Percentiles rank a stretch among this genome's conserved stretches.
phyloP scores from a whole-genome alignment of 192 early-diverging fungal species.

The Spizellomyces sp. region DNA sequence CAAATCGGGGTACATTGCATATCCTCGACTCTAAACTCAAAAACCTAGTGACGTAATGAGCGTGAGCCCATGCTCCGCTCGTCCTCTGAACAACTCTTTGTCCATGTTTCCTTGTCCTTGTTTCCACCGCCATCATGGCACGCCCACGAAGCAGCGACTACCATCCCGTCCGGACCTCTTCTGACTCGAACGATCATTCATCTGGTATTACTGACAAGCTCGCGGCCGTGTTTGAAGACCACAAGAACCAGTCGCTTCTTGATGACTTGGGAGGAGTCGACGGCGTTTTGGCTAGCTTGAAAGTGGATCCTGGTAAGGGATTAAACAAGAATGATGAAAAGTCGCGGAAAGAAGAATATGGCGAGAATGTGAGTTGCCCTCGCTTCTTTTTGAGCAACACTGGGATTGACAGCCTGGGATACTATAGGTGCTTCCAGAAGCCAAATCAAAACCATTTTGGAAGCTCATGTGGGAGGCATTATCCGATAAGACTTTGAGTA shows the following conservation, averaged over 20 bases:
- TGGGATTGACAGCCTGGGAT: background rate
- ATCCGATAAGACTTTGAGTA: conserved; percentile 44
- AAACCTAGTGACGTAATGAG: too few relatives aligned
- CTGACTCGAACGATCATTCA: background rate
- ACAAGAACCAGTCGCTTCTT: too few relatives aligned
- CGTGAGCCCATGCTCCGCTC: too few relatives aligned
- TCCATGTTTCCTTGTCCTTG: too few relatives aligned
- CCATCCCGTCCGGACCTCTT: background rate
- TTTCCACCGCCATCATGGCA: too few relatives aligned
- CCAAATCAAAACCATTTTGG: conserved; percentile 27
- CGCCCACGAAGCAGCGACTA: too few relatives aligned
- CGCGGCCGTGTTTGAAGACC: too few relatives aligned
- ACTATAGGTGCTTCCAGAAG: conserved; percentile 36
- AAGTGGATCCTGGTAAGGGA: background rate
- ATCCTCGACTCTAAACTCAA: too few relatives aligned
- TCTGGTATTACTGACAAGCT: too few relatives aligned
- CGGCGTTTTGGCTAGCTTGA: background rate
- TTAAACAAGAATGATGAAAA: background rate
- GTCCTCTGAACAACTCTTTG: too few relatives aligned
- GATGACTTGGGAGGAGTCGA: background rate
- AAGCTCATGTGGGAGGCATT: conserved; percentile 47
- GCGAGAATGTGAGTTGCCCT: background rate
- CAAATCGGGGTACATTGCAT: too few relatives aligned
- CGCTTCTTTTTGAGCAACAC: conserved; percentile 37
- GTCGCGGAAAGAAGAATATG: background rate